Evolutionary conservation across 2,329 filamentous ascomycete genomes (phyloP), one percentile per base, ranked within the genome.

Genomic region (Scedosporium apiospermum): DNA sequence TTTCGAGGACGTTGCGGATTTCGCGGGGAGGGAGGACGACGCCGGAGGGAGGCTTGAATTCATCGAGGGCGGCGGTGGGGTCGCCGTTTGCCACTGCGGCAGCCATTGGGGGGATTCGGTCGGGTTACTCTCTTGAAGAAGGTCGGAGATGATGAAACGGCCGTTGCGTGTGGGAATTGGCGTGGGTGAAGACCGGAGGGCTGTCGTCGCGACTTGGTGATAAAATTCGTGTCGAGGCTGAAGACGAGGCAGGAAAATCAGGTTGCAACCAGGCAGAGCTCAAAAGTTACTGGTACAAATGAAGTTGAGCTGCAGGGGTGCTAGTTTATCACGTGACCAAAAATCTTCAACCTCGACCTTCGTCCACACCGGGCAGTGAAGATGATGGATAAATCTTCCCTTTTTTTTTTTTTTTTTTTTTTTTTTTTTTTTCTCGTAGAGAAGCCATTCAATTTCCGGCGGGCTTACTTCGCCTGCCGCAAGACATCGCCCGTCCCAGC

Each of bases 1-100:
- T 98, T 75, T 97, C 93, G 71, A 99, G 87, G 67, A 93, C 75
- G 73, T 80, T 79, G 80, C 92, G 88, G 70, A 97, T 92, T 71
- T 93, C 90, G 72, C 87, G 93, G 10, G 95, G 95, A 23, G 95
- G 95, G 62, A 97, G 83, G 63, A 97, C 90, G 66, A 96, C 83
- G 65, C 92, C 91, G 64, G 87, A 78, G 3, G 93, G 93, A 41
- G 91, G 87, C 74, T 92, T 93, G 73, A 87, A 84, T 65, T 87
- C 83, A 66, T 92, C 85, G 63, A 88, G 79, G 58, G 74, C 74
- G 49, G 78, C 76, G 49, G 78, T 75, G 66, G 79, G 73, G 73
- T 84, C 82, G 61, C 61, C 53, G 42, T 58, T 62, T 21, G 61
- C n/a, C 41, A 55, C 38, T 12, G 53, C 27, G 10, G 61, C 53